A percentile compares a stretch with the other conserved stretches of the same genome.
phyloP scores from a whole-genome alignment of 169 alveolate species.

The Perkinsus olseni region DNA sequence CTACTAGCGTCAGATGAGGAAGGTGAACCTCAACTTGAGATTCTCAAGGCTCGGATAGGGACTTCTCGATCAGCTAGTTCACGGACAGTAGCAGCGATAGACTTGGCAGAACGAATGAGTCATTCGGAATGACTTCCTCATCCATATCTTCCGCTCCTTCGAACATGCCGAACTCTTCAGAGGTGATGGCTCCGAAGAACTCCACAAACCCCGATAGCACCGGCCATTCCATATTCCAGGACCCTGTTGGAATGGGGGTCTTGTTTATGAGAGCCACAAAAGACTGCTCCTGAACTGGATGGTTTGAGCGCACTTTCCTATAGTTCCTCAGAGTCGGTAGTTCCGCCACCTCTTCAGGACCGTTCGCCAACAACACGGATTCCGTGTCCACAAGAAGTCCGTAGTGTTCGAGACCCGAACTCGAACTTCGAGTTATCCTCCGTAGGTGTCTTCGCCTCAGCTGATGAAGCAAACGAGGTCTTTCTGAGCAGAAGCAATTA shows the following conservation, averaged over 20 bases:
- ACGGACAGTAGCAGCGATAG: too few species aligned
- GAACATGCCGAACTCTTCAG: not conserved
- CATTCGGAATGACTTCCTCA: too few species aligned
- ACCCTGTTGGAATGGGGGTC: not conserved
- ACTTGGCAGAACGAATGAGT: too few species aligned
- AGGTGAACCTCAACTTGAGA: too few species aligned
- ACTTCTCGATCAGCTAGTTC: too few species aligned
- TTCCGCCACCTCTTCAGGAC: not conserved
- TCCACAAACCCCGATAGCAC: not conserved
- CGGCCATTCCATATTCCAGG: not conserved
- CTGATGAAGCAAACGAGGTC: not conserved
- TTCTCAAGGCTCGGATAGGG: too few species aligned
- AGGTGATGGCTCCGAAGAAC: not conserved
- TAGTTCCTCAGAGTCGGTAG: not conserved
- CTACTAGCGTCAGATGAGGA: too few species aligned
- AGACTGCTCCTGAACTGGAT: not conserved
- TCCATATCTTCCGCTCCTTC: not conserved
- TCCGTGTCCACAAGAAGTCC: not conserved
- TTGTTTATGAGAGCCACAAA: not conserved
- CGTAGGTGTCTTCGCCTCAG: not conserved
- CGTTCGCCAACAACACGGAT: not conserved
- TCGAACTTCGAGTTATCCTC: not conserved
- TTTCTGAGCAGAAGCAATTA: not conserved
- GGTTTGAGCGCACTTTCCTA: not conserved
- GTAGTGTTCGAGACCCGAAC: too few species aligned